These are phyloP conservation scores for Fusarium sp. DNA, from an alignment of 2,329 filamentous ascomycete genomes.

Conservation along the genomic window DNA sequence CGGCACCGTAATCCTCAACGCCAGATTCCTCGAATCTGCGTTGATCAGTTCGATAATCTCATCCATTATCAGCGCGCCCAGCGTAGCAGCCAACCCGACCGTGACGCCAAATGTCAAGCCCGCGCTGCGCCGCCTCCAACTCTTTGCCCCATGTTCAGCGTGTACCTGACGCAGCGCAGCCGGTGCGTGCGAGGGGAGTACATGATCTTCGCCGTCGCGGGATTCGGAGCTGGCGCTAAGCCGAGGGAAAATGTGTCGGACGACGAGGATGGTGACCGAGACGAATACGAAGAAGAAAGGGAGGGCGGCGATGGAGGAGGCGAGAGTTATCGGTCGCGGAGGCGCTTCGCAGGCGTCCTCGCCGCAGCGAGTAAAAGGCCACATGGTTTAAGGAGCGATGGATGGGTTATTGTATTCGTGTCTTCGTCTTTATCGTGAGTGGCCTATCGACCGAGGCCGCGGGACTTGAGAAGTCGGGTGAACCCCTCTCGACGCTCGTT, in stretches of 20 bases:
- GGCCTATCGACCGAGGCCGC: not conserved
- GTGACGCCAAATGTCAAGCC: conserved; percentile 79
- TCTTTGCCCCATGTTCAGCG: conserved; percentile 66
- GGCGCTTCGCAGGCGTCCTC: conserved; percentile 65
- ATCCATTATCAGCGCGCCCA: conserved; percentile 84
- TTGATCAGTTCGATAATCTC: conserved; percentile 84
- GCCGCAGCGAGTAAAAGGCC: conserved; percentile 61
- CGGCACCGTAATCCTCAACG: conserved; percentile 75
- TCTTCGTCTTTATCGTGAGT: conserved; percentile 3
- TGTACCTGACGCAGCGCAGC: conserved; percentile 67
- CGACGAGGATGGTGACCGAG: conserved; percentile 69
- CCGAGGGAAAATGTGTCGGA: conserved; percentile 77
- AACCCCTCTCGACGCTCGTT: conserved; percentile 11
- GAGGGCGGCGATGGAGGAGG: conserved; percentile 68
- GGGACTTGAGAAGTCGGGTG: not conserved
- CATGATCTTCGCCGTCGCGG: conserved; percentile 68
- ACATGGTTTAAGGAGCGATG: conserved; percentile 43
- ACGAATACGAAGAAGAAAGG: conserved; percentile 80
- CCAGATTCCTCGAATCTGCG: conserved; percentile 72
- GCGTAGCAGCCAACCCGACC: conserved; percentile 78
- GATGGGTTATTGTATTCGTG: conserved; percentile 1
- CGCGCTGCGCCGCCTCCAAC: conserved; percentile 61
- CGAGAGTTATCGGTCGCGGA: conserved; percentile 53
- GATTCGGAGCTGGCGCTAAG: conserved; percentile 66
- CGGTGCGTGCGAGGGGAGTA: conserved; percentile 71